These are phyloP conservation scores for Metschnikowia rubicola DNA, from an alignment of 805 yeast genomes.

Conservation along the genomic window DNA sequence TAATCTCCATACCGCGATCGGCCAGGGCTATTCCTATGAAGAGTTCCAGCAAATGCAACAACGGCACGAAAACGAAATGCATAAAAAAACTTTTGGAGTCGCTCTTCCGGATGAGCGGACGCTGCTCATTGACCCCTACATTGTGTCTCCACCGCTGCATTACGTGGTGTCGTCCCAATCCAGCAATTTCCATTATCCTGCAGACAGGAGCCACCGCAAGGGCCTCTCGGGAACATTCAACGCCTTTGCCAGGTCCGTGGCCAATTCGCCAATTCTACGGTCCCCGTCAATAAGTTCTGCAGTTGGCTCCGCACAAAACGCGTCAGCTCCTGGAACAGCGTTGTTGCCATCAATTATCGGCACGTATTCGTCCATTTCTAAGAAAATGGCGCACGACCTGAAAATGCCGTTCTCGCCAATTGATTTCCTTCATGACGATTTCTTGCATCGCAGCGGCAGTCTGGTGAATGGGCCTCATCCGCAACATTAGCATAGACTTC, in stretches of 20 bases:
- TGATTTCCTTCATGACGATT: slow-evolving; percentile 38
- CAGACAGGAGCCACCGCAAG: slow-evolving; percentile 1
- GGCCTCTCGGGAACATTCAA: slow-evolving; percentile 19
- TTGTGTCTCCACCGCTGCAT: slow-evolving; percentile 16
- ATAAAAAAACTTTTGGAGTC: background rate
- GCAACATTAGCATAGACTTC: no score
- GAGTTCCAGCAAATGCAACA: background rate
- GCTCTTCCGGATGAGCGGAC: slow-evolving; percentile 10
- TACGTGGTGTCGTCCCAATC: slow-evolving; percentile 14
- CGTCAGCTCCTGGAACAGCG: slow-evolving; percentile 24
- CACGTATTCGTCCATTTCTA: slow-evolving; percentile 34
- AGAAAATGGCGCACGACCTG: slow-evolving; percentile 33
- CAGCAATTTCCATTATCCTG: background rate
- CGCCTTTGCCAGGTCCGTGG: slow-evolving; percentile 18
- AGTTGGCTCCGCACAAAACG: slow-evolving; percentile 1
- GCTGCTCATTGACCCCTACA: slow-evolving; percentile 10
- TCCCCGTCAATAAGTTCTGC: slow-evolving; percentile 13
- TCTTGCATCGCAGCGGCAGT: slow-evolving; percentile 13
- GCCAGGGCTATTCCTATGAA: slow-evolving; percentile 1
- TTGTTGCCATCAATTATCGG: slow-evolving; percentile 40
- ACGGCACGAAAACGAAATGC: no score
- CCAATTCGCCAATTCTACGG: slow-evolving; percentile 10
- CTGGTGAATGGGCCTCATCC: slow-evolving; percentile 1
- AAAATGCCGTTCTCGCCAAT: slow-evolving; percentile 41
- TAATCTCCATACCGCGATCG: slow-evolving; percentile 4